Conservation (phyloP, 2,329 filamentous ascomycete genomes). For the Teratosphaeria pseudoeucalypti region DNA sequence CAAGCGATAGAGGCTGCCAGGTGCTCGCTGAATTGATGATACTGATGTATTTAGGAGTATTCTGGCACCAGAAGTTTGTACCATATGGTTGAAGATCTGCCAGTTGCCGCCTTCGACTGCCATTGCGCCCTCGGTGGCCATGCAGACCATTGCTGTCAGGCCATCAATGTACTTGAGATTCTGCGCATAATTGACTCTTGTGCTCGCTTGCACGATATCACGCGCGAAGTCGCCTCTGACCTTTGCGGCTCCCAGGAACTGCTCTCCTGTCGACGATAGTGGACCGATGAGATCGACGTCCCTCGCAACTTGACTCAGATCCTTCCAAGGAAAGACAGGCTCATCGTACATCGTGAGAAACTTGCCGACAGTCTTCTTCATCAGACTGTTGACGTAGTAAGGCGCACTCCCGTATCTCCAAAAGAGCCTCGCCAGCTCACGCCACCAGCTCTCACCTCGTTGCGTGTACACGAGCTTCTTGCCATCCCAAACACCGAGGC, state of each 20-base stretch:
- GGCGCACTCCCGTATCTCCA: constrained; percentile 81
- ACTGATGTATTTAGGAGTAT: constrained; percentile 60
- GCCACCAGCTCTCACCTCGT: constrained; percentile 56
- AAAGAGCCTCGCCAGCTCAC: constrained; percentile 66
- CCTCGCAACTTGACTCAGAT: constrained; percentile 57
- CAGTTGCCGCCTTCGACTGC: constrained; percentile 79
- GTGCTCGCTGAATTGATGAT: constrained; percentile 1
- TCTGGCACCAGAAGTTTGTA: constrained; percentile 51
- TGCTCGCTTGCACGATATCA: constrained; percentile 82
- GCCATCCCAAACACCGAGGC: constrained; percentile 80
- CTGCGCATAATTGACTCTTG: constrained; percentile 88
- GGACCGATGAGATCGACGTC: constrained; percentile 54
- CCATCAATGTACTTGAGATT: constrained; percentile 82
- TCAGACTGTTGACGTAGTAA: constrained; percentile 59
- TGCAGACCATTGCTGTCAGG: constrained; percentile 80
- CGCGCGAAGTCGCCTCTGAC: constrained; percentile 58
- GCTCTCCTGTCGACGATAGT: constrained; percentile 55
- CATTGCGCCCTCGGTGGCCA: constrained; percentile 78
- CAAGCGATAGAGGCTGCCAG: background rate
- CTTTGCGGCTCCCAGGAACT: constrained; percentile 58
- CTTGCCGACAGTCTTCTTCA: constrained; percentile 57
- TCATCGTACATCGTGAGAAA: constrained; percentile 73
- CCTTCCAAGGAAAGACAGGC: constrained; percentile 75
- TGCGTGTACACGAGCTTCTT: constrained; percentile 59
- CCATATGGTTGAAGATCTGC: constrained; percentile 82